Conservation (phyloP, 176 grass and related monocot genomes). For the Tuctoria greenei region DNA sequence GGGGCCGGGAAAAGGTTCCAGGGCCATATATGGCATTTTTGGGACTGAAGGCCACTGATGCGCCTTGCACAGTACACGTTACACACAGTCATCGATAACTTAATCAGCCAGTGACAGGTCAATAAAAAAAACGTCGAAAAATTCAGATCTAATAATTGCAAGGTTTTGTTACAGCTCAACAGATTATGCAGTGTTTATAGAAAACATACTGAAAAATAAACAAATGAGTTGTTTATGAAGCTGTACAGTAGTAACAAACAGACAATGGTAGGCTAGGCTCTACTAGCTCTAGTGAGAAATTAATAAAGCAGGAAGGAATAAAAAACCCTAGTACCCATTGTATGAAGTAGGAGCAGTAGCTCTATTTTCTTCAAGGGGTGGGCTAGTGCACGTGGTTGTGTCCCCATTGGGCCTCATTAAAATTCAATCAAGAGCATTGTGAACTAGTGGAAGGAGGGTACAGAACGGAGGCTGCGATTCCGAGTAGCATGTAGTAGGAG, state of each 20-base stretch:
- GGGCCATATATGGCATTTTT: background rate
- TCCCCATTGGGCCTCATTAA: background rate
- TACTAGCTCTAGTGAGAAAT: no score
- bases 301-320: background rate
- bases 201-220: background rate
- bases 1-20: background rate
- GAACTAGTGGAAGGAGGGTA: background rate
- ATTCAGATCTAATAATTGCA: slow-evolving; percentile 21
- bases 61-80: background rate
- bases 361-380: slow-evolving; percentile 2
- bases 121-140: slow-evolving; percentile 36
- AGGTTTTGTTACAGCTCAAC: background rate
- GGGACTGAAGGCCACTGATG: background rate
- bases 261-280: slow-evolving; percentile 9
- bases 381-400: background rate
- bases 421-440: background rate
- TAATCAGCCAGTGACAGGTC: slow-evolving; percentile 8
- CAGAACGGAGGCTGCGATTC: background rate
- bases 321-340: background rate
- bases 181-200: background rate
- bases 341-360: background rate
- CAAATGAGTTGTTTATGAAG: background rate
- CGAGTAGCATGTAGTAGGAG: background rate
- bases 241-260: background rate
- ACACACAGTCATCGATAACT: background rate